Evolutionary conservation across 2,329 filamentous ascomycete species (phyloP), one percentile per base, ranked within the genome.

Genomic region (Chrysoporthe deuterocubensis): DNA sequence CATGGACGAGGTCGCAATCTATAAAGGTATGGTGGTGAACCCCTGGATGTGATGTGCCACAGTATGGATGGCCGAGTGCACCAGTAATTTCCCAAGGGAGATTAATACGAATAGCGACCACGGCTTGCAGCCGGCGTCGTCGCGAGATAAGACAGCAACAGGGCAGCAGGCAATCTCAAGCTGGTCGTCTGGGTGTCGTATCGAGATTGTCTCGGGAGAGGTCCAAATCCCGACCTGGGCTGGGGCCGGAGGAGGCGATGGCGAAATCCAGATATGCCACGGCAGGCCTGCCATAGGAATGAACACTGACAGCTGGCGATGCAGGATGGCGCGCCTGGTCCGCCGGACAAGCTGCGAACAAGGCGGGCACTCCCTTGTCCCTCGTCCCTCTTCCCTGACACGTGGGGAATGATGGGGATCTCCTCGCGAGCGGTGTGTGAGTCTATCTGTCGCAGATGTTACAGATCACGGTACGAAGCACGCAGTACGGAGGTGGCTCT

Each of bases 351-450:
- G 57, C 18, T 43, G 37, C n/a, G 8, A 43, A n/a, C 34, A 58
- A 58, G 56, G 18, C 32, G 34, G 37, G 34, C 37, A 26, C 14
- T 54, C 50, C 18, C 50, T 26, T 2, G 13, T 26, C 21, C 46
- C 44, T 57, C 34, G 34, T 59, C 57, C 57, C 57, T 59, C 57
- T n/a, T 59, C 57, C 57, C 40, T 60, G n/a, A 18, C 37, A 18
- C 57, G n/a, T 40, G 37, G 57, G 57, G 57, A 18, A 43, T 32
- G 40, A 60, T 60, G 26, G 57, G 57, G 57, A 60, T 21, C 57
- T 44, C 37, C 57, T 37, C n/a, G 60, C n/a, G 46, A 52, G 62
- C 62, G 62, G 62, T 64, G 62, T 50, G 62, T 64, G 42, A 56
- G 40, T 42, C 50, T 64, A 21, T 34, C 4, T 40, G 46, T 37